phyloP scores from a whole-genome alignment of 2,329 filamentous ascomycete genomes.

The Alternaria gaisen region DNA sequence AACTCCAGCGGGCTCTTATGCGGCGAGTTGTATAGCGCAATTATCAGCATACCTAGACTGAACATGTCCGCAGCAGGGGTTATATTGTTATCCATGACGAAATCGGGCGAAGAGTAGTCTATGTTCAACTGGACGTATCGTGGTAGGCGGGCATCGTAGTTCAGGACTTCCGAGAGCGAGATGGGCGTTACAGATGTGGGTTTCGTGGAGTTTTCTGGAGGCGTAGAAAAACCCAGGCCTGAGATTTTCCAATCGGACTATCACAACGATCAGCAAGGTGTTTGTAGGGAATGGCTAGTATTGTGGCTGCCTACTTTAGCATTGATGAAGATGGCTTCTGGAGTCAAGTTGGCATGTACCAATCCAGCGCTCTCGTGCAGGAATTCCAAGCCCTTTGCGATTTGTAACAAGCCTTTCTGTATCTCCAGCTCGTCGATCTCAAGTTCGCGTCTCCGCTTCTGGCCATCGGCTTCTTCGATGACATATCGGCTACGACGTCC shows the following conservation, averaged over 20 bases:
- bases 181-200: conserved; percentile 81
- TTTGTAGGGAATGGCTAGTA: conserved; percentile 15
- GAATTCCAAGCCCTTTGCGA: conserved; percentile 94
- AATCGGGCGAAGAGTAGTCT: conserved; percentile 94
- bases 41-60: conserved; percentile 85
- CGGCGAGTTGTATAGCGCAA: conserved; percentile 94
- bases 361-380: conserved; percentile 93
- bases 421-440: conserved; percentile 98
- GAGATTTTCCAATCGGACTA: conserved; percentile 98
- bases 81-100: conserved; percentile 89
- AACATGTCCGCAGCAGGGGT: conserved; percentile 90
- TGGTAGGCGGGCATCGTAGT: conserved; percentile 85
- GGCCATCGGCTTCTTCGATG: conserved; percentile 79
- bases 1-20: conserved; percentile 86
- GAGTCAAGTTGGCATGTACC: conserved; percentile 93
- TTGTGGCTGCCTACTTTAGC: conserved; percentile 71
- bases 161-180: conserved; percentile 82
- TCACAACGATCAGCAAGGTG: conserved; percentile 39
- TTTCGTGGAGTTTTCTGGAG: conserved; percentile 77
- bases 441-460: conserved; percentile 75
- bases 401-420: conserved; percentile 91
- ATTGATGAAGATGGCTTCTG: conserved; percentile 93
- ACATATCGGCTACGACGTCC: conserved; percentile 81
- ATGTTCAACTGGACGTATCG: conserved; percentile 85
- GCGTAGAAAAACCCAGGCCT: conserved; percentile 88